Percentiles rank a stretch among this genome's conserved stretches.
phyloP scores from a whole-genome alignment of 1,139 yeast species.

The Lodderomyces parapsilosis region DNA sequence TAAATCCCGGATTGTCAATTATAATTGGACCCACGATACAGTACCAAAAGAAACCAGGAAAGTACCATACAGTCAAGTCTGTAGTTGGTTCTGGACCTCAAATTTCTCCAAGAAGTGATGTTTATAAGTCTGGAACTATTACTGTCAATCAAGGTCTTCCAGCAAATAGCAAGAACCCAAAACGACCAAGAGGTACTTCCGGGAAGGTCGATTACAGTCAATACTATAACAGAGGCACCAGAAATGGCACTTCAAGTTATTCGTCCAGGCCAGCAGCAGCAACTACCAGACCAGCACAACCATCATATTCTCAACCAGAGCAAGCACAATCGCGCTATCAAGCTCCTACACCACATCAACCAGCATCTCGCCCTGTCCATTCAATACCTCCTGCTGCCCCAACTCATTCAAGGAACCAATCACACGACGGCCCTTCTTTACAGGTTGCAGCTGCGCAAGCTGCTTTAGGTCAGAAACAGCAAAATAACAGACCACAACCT shows the following conservation, averaged over 20 bases:
- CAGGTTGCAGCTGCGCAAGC: conserved; percentile 20
- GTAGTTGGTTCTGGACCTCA: conserved; percentile 53
- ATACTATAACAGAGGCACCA: conserved; percentile 39
- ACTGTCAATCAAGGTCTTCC: conserved; percentile 81
- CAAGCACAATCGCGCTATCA: conserved; percentile 17
- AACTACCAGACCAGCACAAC: too few relatives aligned
- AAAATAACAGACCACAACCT: conserved; percentile 5
- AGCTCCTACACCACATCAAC: conserved; percentile 16
- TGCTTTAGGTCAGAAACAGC: conserved; percentile 12
- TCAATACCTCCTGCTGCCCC: conserved; percentile 18
- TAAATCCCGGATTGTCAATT: conserved; percentile 59
- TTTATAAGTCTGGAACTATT: conserved; percentile 86
- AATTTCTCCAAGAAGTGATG: conserved; percentile 61
- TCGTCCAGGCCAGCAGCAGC: conserved; percentile 10
- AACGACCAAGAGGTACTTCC: conserved; percentile 58
- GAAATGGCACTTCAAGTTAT: conserved; percentile 9
- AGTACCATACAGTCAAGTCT: conserved; percentile 71
- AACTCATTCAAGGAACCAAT: background rate
- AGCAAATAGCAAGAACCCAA: conserved; percentile 64
- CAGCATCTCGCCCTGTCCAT: conserved; percentile 13
- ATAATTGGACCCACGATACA: conserved; percentile 71
- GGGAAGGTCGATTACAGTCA: conserved; percentile 44
- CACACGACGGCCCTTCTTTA: conserved; percentile 6
- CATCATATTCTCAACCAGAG: conserved; percentile 8
- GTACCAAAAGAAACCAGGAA: conserved; percentile 91